Evolutionary conservation across 2,329 filamentous ascomycete species (phyloP).

Genomic region (Allantophomopsis lycopodina): DNA sequence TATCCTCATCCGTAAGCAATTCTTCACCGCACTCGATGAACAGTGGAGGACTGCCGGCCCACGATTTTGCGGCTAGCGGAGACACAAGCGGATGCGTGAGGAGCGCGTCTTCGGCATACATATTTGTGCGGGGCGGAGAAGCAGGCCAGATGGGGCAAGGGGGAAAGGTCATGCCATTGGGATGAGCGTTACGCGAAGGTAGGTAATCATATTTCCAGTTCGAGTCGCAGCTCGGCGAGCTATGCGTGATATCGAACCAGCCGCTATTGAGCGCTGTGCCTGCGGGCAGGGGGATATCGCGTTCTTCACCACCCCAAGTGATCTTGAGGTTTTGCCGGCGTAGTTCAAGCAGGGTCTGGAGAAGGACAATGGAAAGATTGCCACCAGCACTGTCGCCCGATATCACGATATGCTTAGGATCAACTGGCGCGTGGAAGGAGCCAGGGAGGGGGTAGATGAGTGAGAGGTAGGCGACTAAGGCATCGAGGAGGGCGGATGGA

Average conservation of each 20-base stretch:
- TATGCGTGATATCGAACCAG: constrained; percentile 60
- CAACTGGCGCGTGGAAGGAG: constrained; percentile 51
- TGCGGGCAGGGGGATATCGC: constrained; percentile 51
- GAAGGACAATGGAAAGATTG: constrained; percentile 50
- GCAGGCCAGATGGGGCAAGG: constrained; percentile 44
- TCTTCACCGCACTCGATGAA: constrained; percentile 62
- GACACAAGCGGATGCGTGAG: constrained; percentile 55
- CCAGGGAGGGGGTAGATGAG: constrained; percentile 58
- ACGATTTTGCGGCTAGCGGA: constrained; percentile 41
- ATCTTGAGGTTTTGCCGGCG: constrained; percentile 30
- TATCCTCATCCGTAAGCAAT: constrained; percentile 53
- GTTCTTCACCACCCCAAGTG: constrained; percentile 42
- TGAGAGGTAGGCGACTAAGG: constrained; percentile 54
- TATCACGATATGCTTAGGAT: constrained; percentile 53
- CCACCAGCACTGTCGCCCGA: constrained; percentile 64
- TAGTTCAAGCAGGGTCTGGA: constrained; percentile 57
- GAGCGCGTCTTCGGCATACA: constrained; percentile 41
- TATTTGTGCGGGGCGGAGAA: constrained; percentile 32
- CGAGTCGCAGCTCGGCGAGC: constrained; percentile 36
- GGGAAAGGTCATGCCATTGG: constrained; percentile 21
- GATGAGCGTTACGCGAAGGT: constrained; percentile 21
- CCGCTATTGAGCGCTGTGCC: constrained; percentile 49
- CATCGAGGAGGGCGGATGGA: constrained; percentile 57
- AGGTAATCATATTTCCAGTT: constrained; percentile 52
- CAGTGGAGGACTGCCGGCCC: constrained; percentile 49